Evolutionary conservation across 257 asterid genomes (phyloP).

Genomic region (Sherardia arvensis): DNA sequence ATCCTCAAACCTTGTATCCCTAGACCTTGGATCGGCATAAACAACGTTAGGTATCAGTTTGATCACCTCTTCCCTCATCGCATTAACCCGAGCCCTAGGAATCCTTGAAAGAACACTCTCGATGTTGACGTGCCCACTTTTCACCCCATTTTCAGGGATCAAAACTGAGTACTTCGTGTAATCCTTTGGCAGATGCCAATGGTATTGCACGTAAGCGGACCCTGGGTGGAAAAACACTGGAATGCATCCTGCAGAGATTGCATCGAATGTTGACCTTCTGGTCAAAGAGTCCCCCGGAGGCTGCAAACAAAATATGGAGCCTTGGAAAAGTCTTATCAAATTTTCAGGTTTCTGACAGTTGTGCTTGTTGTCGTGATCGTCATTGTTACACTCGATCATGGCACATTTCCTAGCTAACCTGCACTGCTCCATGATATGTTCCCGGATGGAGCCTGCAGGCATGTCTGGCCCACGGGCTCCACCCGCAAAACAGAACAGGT

Average conservation of each 20-base stretch:
- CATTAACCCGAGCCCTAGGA: slow-evolving; percentile 29
- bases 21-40: slow-evolving; percentile 54
- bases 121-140: slow-evolving; percentile 37
- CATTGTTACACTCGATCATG: slow-evolving; percentile 45
- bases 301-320: slow-evolving; percentile 65
- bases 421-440: slow-evolving; percentile 65
- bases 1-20: slow-evolving; percentile 39
- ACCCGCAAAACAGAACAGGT: slow-evolving; percentile 57
- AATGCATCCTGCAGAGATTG: slow-evolving; percentile 78
- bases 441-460: slow-evolving; percentile 42
- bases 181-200: slow-evolving; percentile 69
- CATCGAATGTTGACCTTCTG: slow-evolving; percentile 64
- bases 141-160: slow-evolving; percentile 58
- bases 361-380: slow-evolving; percentile 5
- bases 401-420: slow-evolving; percentile 29
- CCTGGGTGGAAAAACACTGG: slow-evolving; percentile 79
- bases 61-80: slow-evolving; percentile 72
- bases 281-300: slow-evolving; percentile 86
- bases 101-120: slow-evolving; percentile 39
- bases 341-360: slow-evolving; percentile 56
- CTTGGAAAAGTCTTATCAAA: slow-evolving; percentile 54
- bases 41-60: slow-evolving; percentile 62
- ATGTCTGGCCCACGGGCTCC: slow-evolving; percentile 55
- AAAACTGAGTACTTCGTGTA: slow-evolving; percentile 49
- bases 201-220: slow-evolving; percentile 72